Base-by-base conservation (phyloP, 345 rosid genomes). In the Physaria fendleri region DNA sequence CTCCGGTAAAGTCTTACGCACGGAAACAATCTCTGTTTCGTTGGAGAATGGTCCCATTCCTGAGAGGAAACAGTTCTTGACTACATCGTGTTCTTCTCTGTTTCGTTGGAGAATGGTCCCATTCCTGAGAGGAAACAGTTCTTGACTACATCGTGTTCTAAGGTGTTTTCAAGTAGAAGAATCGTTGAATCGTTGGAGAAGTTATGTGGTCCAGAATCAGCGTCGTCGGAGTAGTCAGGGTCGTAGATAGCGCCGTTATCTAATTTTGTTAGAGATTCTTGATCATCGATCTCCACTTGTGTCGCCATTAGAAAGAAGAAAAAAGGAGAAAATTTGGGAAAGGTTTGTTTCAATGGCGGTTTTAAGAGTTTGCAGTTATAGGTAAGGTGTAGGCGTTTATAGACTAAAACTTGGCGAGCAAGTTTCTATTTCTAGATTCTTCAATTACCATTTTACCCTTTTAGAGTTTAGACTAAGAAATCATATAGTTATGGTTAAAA, bases 1-100 rank as follows among this genome's bases (percentile, higher is more conserved):
- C 24, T 50, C 27, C 5, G 20, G 22, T 1, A 48, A 61, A 63
- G 59, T 76, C 68, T 66, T 79, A 51, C 79, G 82, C 1, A 84
- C 20, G 3, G 81, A 56, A 35, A 72, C 73, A 47, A 84, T 10
- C 11, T 45, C 56, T 0, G 72, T 71, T 12, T 73, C 68, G 45
- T 3, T 23, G 5, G 77, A 59, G 11, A 57, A n/a, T 2, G 6
- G 23, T 11, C 71, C 71, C 71, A 78, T 41, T 0, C 79, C 78
- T 8, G n/a, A 5, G 45, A 72, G 54, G 6, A 81, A 78, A 42
- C 55, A 59, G 14, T 48, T 69, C 23, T 6, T 45, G 38, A 78
- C 7, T 8, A 23, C 6, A 2, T 8, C 10, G 33, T 69, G 23
- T 6, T 74, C 76, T 0, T 2, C 71, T 62, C 55, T 8, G 81